Evolutionary conservation across 768 basidiomycete species (phyloP).

Genomic region (Termitomyces eurrhizus): DNA sequence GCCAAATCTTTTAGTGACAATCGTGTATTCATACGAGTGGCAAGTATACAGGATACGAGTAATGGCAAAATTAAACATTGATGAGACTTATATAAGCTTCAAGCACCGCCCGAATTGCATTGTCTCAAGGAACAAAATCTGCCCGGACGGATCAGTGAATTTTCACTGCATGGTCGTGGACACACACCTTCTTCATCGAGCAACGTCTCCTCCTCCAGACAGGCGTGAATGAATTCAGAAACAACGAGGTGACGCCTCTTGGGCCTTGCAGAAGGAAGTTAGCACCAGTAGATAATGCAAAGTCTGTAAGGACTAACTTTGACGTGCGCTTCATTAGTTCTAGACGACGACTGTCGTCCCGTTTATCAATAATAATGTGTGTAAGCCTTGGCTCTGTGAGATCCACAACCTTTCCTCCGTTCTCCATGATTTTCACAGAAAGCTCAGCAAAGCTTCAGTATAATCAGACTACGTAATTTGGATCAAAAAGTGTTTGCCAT

Average conservation of each 20-base stretch:
- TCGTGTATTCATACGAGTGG: not conserved
- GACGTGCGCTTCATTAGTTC: slow-evolving; percentile 70
- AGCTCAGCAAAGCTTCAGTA: slow-evolving; percentile 51
- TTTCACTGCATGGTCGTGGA: not conserved
- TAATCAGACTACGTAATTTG: slow-evolving; percentile 1
- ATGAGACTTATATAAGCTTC: not conserved
- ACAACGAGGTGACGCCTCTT: slow-evolving; percentile 77
- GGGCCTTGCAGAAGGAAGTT: slow-evolving; percentile 47
- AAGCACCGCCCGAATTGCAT: not conserved
- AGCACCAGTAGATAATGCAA: not conserved
- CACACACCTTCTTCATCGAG: slow-evolving; percentile 76
- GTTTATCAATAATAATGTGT: slow-evolving; percentile 81
- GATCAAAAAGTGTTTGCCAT: slow-evolving; percentile 13
- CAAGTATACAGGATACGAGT: not conserved
- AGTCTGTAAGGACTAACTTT: slow-evolving; percentile 42
- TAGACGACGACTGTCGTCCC: slow-evolving; percentile 69
- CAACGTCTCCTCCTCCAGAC: slow-evolving; percentile 78
- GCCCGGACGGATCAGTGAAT: not conserved
- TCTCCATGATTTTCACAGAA: slow-evolving; percentile 47
- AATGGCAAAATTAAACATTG: not conserved
- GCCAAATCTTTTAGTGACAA: not conserved
- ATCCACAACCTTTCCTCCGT: slow-evolving; percentile 71
- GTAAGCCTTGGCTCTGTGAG: slow-evolving; percentile 79
- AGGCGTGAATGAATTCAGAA: slow-evolving; percentile 72
- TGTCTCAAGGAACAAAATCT: slow-evolving; percentile 25